These are phyloP conservation scores for Aspergillus bridgeri DNA, from an alignment of 495 filamentous ascomycete genomes.

Conservation along the genomic window DNA sequence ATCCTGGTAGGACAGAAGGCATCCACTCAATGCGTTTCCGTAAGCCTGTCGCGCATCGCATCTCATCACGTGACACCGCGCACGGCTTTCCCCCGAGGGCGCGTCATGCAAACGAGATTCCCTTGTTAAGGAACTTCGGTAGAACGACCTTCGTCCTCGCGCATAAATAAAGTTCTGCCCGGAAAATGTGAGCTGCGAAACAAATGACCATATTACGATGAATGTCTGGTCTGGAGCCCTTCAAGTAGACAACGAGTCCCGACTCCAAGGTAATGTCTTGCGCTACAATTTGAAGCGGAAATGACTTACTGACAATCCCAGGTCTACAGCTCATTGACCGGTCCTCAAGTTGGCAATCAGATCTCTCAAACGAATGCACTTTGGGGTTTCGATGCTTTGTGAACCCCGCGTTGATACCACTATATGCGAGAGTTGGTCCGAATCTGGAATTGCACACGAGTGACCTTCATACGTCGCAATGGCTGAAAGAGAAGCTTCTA, in stretches of 20 bases:
- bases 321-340: constrained; percentile 39
- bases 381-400: constrained; percentile 44
- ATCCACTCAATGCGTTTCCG: not conserved
- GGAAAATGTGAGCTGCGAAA: constrained; percentile 12
- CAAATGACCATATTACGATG: constrained; percentile 24
- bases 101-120: constrained; percentile 8
- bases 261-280: constrained; percentile 33
- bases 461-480: constrained; percentile 36
- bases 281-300: not conserved
- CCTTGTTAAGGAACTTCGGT: not conserved
- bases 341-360: constrained; percentile 37
- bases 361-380: constrained; percentile 34
- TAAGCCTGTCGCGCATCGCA: not conserved
- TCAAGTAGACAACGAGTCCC: constrained; percentile 24
- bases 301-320: constrained; percentile 8
- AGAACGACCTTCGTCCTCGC: not conserved
- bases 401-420: constrained; percentile 45
- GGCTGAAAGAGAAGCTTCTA: constrained; percentile 37
- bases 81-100: constrained; percentile 2
- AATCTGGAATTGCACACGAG: constrained; percentile 44
- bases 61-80: constrained; percentile 14
- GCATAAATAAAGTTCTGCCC: not conserved
- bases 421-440: constrained; percentile 49
- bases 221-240: constrained; percentile 40
- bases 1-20: not conserved